Evolutionary conservation across 345 rosid species (phyloP), one percentile per base, ranked within the genome.

Genomic region (Melaleuca alternifolia): DNA sequence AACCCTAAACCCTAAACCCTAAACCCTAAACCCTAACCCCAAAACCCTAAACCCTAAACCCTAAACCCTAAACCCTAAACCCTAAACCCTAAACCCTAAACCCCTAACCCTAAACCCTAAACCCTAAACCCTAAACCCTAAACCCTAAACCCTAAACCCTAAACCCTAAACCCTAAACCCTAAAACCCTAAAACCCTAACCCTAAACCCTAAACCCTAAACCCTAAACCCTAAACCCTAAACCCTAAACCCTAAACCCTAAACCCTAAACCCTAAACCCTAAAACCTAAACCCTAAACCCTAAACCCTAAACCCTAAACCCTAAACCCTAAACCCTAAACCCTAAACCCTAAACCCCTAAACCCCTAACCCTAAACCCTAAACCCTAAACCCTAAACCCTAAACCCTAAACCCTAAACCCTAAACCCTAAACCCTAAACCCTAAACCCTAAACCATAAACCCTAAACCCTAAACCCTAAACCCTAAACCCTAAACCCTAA

Each of bases 201-300:
- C 89, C 81, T 26, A 82, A 88, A 83, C 89, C 89, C 85, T 61
- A 65, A 85, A 83, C 85, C 90, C 88, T 50, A 83, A 88, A 86
- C 86, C 90, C 88, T 50, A 82, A 88, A 82, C 86, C 90, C 88
- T 50, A 71, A 86, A 65, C 85, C 89, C 85, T 59, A 81, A 48
- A 12, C 59, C 87, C 37, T 12, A 71, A 50, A 50, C 83, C 83
- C 59, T 16, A 51, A 86, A 75, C 83, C 87, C 84, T 20, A 75
- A 86, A 75, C 83, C 87, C 84, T 51, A 75, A 86, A 54, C 76
- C 86, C 77, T 23, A 56, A 84, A 54, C 76, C 86, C 77, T 23
- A 37, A 84, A 54, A 28, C 86, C 77, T 23, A 56, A 84, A 54
- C 76, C 84, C 52, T 16, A 56, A 84, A 56, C 76, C 86, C 86